phyloP scores from a whole-genome alignment of 345 rosid genomes.

The Noccaea bulbosa region DNA sequence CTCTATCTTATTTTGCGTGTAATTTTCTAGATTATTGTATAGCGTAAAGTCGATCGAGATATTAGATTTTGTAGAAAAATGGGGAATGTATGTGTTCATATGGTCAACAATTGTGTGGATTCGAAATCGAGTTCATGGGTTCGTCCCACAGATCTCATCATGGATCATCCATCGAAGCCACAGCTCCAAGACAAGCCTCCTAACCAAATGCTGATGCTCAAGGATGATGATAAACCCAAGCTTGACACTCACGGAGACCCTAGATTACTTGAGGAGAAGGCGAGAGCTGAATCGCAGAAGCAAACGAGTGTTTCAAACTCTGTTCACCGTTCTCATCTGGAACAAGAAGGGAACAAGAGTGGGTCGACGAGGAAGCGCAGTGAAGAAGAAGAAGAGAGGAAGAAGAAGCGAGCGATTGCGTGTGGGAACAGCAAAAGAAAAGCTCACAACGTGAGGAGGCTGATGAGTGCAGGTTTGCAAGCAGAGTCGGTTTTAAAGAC shows the following conservation, averaged over 20 bases:
- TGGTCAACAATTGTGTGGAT: slow-evolving; percentile 53
- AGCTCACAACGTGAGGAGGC: slow-evolving; percentile 59
- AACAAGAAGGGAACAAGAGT: slow-evolving; percentile 38
- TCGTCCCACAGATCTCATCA: slow-evolving; percentile 47
- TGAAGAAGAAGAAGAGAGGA: slow-evolving; percentile 16
- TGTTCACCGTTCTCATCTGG: slow-evolving; percentile 14
- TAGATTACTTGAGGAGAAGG: slow-evolving; percentile 30
- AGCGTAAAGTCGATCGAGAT: slow-evolving; percentile 17
- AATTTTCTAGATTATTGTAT: slow-evolving; percentile 11
- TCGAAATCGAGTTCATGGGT: slow-evolving; percentile 47
- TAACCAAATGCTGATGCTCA: slow-evolving; percentile 50
- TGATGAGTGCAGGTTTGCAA: slow-evolving; percentile 60
- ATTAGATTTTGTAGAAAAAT: slow-evolving; percentile 43
- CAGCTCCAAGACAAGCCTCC: slow-evolving; percentile 41
- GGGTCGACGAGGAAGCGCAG: slow-evolving; percentile 29
- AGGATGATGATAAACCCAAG: slow-evolving; percentile 42
- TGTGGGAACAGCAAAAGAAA: slow-evolving; percentile 38
- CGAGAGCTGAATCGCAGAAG: neutral
- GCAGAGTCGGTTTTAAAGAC: slow-evolving; percentile 61
- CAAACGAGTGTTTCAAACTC: slow-evolving; percentile 30
- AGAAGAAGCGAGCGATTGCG: slow-evolving; percentile 31
- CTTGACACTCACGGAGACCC: slow-evolving; percentile 32
- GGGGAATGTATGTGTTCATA: slow-evolving; percentile 66
- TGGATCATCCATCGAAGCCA: slow-evolving; percentile 42
- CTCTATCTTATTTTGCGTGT: neutral